phyloP scores from a whole-genome alignment of 2,329 filamentous ascomycete genomes.

The Fusarium sp. region DNA sequence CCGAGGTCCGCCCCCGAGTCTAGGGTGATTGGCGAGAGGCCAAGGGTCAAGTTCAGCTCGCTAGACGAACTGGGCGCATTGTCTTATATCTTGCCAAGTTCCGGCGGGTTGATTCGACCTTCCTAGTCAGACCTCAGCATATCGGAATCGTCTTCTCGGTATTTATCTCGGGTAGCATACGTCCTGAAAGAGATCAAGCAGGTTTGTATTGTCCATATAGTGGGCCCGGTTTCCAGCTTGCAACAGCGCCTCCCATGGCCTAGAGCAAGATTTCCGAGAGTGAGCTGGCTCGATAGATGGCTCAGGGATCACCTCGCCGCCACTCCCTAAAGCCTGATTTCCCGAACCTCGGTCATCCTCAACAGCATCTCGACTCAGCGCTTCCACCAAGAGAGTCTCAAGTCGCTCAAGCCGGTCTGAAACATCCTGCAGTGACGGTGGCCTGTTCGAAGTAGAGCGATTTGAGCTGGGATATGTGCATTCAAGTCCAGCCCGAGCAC shows the following conservation, averaged over 20 bases:
- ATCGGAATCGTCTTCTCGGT: background rate
- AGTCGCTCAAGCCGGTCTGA: slow-evolving; percentile 16
- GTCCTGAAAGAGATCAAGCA: slow-evolving; percentile 25
- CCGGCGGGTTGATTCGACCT: slow-evolving; percentile 4
- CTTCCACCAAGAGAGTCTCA: slow-evolving; percentile 12
- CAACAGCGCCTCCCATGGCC: slow-evolving; percentile 19
- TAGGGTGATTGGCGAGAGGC: slow-evolving; percentile 1
- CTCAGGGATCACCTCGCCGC: background rate
- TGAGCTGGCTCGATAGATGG: background rate
- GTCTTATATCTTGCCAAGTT: background rate
- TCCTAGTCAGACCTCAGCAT: background rate
- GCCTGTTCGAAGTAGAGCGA: slow-evolving; percentile 6
- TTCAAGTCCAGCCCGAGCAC: slow-evolving; percentile 8
- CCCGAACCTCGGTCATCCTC: background rate
- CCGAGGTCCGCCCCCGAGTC: background rate
- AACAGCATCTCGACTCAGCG: background rate
- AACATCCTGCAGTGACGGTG: slow-evolving; percentile 17
- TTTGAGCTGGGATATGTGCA: background rate
- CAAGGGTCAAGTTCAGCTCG: slow-evolving; percentile 14
- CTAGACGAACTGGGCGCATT: background rate
- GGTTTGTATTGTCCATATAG: slow-evolving; percentile 26
- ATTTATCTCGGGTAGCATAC: background rate
- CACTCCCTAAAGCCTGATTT: background rate
- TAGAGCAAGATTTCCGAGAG: background rate
- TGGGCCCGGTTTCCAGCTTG: slow-evolving; percentile 21